Evolutionary conservation across 83 land plant species (phyloP), one percentile per base, ranked within the genome.

Genomic region (Picea mariana): DNA sequence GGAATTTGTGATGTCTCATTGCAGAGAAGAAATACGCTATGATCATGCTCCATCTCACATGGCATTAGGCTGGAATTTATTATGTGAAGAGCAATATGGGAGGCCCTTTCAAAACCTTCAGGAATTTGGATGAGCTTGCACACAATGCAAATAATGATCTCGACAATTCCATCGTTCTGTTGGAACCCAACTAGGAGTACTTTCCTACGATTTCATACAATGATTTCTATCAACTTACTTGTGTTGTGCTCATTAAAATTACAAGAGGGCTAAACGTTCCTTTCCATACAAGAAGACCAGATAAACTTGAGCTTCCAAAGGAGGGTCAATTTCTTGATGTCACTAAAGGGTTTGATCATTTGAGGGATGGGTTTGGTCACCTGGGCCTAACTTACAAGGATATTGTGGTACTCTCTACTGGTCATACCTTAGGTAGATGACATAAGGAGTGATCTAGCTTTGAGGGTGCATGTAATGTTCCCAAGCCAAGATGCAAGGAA

Each of bases 271-370:
- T 89, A 59, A 82, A 81, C 40, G 84, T 88, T 77, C 89, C 89
- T 1, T 86, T 87, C 82, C 89, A 87, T 73, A 88, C 89, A 31
- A 88, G 89, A 55, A 82, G 89, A 80, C 69, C 58, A 68, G 89
- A 97, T 87, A 93, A 94, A 72, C 26, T 80, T 11, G 92, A 90
- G n/a, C 31, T 87, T 58, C 98, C 97, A 4, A 91, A 82, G 24
- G 99, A 97, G 87, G 99, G 98, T n/a, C 93, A 98, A 17, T 86
- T 97, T 68, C 99, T 98, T 77, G 94, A 94, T 88, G 98, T 97
- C 62, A 97, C 95, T 12, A 85, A 91, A 79, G 98, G 99, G 12
- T 3, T 84, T 67, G 92, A 90, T 76, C 99, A 98, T 81, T 79
- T 98, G 80, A 92, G 99, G 71, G 88, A 84, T 62, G 93, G 94